Evolutionary conservation across 768 basidiomycete species (phyloP).

Genomic region (Podaxis pistillaris): DNA sequence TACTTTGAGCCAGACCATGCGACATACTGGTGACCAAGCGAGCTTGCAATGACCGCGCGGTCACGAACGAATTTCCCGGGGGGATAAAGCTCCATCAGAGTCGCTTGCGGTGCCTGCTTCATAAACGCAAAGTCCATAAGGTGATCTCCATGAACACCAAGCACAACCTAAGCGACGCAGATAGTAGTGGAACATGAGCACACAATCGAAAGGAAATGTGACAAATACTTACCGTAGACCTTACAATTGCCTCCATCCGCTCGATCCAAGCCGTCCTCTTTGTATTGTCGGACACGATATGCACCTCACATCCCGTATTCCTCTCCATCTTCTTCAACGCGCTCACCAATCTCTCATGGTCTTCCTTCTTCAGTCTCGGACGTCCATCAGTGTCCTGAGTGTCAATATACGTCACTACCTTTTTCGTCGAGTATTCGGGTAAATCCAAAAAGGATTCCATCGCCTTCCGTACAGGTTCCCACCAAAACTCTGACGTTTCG

Average conservation of each 20-base stretch:
- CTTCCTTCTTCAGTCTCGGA: conserved; percentile 47
- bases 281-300: conserved; percentile 50
- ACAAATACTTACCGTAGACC: conserved; percentile 59
- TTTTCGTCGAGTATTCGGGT: conserved; percentile 25
- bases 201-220: conserved; percentile 1
- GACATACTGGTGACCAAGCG: conserved; percentile 54
- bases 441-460: conserved; percentile 42
- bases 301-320: conserved; percentile 52
- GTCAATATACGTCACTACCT: conserved; percentile 61
- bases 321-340: conserved; percentile 52
- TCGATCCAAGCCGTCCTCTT: conserved; percentile 55
- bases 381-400: conserved; percentile 36
- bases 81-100: conserved; percentile 78
- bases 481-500: conserved; percentile 61
- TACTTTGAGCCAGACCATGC: conserved; percentile 53
- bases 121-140: conserved; percentile 73
- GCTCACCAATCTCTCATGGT: conserved; percentile 62
- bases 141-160: conserved; percentile 59
- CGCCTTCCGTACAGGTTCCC: conserved; percentile 52
- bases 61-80: conserved; percentile 63
- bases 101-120: conserved; percentile 55
- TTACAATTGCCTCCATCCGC: conserved; percentile 61
- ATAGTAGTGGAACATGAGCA: conserved; percentile 10
- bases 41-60: conserved; percentile 52
- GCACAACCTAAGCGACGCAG: conserved; percentile 42